These are phyloP conservation scores for Candida tallmaniae DNA, from an alignment of 805 yeast genomes.

Conservation along the genomic window DNA sequence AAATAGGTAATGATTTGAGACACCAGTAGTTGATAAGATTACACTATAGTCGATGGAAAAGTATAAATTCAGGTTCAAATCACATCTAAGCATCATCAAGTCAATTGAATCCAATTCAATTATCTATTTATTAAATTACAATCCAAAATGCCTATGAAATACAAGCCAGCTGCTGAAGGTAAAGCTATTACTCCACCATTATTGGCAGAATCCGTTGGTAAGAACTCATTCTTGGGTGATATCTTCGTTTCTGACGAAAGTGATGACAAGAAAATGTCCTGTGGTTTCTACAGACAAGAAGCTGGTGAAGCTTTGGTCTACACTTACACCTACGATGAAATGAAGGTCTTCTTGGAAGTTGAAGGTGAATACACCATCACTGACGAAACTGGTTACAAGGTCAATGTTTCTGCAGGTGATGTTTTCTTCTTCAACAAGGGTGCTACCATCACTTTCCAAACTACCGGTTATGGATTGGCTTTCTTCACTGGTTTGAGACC, in stretches of 20 bases:
- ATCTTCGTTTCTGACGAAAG: slow-evolving; percentile 58
- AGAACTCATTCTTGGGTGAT: slow-evolving; percentile 68
- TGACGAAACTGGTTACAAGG: slow-evolving; percentile 61
- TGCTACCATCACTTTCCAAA: slow-evolving; percentile 54
- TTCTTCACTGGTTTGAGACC: slow-evolving; percentile 61
- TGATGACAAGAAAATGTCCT: slow-evolving; percentile 53
- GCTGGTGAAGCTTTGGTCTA: slow-evolving; percentile 66
- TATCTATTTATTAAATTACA: neutral
- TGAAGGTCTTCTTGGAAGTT: slow-evolving; percentile 65
- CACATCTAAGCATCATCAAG: neutral
- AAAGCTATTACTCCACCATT: slow-evolving; percentile 52
- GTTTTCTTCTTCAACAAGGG: slow-evolving; percentile 65
- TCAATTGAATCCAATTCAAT: neutral
- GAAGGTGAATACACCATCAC: slow-evolving; percentile 59
- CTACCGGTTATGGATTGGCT: slow-evolving; percentile 63
- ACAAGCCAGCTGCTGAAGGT: slow-evolving; percentile 51
- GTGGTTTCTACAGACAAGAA: slow-evolving; percentile 70
- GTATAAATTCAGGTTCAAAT: slow-evolving; percentile 1
- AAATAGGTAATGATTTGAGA: slow-evolving; percentile 6
- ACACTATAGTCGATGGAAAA: slow-evolving; percentile 1
- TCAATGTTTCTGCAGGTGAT: slow-evolving; percentile 59
- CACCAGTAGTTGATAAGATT: neutral
- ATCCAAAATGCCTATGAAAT: slow-evolving; percentile 48
- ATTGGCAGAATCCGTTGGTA: slow-evolving; percentile 55
- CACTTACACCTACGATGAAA: slow-evolving; percentile 59